Base-by-base conservation (phyloP, 371 early-diverging fungal species). In the Mucor saturninus region DNA sequence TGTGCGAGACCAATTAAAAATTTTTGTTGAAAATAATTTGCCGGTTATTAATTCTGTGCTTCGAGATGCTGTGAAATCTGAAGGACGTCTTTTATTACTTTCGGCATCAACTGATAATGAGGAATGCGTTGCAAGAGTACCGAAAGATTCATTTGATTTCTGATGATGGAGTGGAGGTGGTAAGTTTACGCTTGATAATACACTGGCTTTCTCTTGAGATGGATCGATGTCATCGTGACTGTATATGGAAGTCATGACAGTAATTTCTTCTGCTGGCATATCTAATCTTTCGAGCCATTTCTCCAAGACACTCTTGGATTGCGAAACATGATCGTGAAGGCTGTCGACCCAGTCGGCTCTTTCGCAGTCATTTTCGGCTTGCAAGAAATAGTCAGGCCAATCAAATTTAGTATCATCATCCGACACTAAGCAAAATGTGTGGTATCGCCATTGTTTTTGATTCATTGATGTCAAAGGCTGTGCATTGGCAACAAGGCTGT, bases 241-340 rank as follows among this genome's bases (percentile, higher is more conserved):
- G 13, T 30, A 50, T 13, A 59, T 40, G 21, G 15, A 39, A 11
- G 35, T 32, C 40, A 10, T 30, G 29, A n/a, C 56, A 8, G 38
- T 38, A 9, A 52, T 35, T n/a, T 64, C 54, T 15, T 58, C 21
- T 38, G 21, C 15, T 6, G 69, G 67, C 11, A 79, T 62, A 9
- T 79, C 72, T 13, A 76, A 54, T 53, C 77, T 48, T 29, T 73
- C 71, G 2, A 79, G 59, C 80, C 80, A 79, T 51, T 79, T 79
- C 21, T 79, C 80, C 13, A 79, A 66, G 1, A 79, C 77, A 46
- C 75, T 79, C 3, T 52, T 56, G 48, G 71, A 65, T 26, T 70
- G 64, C 3, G 49, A n/a, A 28, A 72, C 59, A 21, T 71, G 59
- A 42, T 52, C 31, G 28, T 74, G 61, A 43, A 79, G 42, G 11